phyloP scores from a whole-genome alignment of 495 filamentous ascomycete species.

The Neurospora sp. region DNA sequence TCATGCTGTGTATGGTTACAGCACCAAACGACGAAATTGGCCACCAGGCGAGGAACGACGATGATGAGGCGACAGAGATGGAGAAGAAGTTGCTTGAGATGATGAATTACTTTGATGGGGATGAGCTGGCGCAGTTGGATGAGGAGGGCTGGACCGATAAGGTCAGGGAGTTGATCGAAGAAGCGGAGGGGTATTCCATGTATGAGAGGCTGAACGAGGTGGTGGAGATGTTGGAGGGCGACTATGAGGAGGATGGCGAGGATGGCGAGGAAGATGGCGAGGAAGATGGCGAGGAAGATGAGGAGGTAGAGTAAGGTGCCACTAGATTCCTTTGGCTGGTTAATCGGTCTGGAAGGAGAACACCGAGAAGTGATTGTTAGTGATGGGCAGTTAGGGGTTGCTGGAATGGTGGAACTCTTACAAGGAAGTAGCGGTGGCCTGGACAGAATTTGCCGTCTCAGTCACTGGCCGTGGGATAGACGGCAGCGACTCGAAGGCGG shows the following conservation, averaged over 20 bases:
- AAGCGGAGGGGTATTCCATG: background rate
- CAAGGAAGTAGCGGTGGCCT: too few species aligned
- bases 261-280: background rate
- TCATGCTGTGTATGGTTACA: background rate
- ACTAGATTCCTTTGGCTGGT: too few species aligned
- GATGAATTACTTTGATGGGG: background rate
- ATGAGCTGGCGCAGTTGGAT: background rate
- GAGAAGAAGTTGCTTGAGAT: background rate
- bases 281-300: background rate
- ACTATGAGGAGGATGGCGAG: background rate
- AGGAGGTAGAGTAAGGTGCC: background rate
- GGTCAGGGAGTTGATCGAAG: background rate
- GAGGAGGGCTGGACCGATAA: background rate
- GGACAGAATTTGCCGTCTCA: too few species aligned
- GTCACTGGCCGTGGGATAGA: too few species aligned
- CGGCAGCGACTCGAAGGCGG: too few species aligned
- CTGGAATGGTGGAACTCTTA: too few species aligned
- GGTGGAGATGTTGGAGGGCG: background rate
- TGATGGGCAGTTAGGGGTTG: too few species aligned
- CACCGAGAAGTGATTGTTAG: too few species aligned
- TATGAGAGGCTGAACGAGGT: background rate
- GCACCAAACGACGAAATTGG: background rate
- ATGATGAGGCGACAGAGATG: background rate
- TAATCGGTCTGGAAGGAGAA: too few species aligned
- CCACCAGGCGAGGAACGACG: background rate